Base-by-base conservation (phyloP, 257 asterid species). In the Nicotiana tabacum region DNA sequence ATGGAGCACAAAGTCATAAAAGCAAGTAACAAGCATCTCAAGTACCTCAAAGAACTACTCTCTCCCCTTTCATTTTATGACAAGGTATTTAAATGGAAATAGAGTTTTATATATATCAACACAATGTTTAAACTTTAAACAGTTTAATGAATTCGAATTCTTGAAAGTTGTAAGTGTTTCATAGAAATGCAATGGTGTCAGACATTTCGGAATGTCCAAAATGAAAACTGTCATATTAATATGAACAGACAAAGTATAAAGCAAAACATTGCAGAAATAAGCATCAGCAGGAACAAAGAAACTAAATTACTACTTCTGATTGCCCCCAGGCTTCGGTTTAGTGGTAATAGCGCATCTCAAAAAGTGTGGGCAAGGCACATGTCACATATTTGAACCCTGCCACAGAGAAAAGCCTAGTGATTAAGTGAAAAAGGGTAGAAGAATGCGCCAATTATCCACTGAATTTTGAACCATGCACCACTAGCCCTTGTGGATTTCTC, bases 1-100 rank as follows among this genome's bases (percentile, higher is more conserved):
- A 74, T 74, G 62, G 80, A 48, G 62, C 43, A 74, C 80, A 74
- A 24, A 27, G 51, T 74, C 62, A 74, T 74, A 35, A 74, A 48
- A 48, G 61, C 21, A 72, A 72, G 61, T 12, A 30, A 30, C 43
- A 30, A 29, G 72, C 30, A 43, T 43, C 60, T 43, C 58, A 43
- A 21, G 58, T 69, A 39, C 79, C 79, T 27, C 15, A 48, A 64
- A 24, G 39, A 48, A 12, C 24, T 24, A 21, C 61, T 46, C 37
- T 58, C 62, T 13, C 62, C 4, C 7, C 24, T 27, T 74, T 72
- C 57, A 43, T 72, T 74, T 74, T 51, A 51, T 74, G 24, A 55
- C 80, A 76, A 27, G 46, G 64, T 51, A 76, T 76, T 13, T 13
- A 46, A 48, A 4, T 4, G 43, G 43, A 51, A 51, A 43, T 43